These are phyloP conservation scores for Micractinium sp. DNA, from an alignment of 139 green algal species.

Conservation along the genomic window DNA sequence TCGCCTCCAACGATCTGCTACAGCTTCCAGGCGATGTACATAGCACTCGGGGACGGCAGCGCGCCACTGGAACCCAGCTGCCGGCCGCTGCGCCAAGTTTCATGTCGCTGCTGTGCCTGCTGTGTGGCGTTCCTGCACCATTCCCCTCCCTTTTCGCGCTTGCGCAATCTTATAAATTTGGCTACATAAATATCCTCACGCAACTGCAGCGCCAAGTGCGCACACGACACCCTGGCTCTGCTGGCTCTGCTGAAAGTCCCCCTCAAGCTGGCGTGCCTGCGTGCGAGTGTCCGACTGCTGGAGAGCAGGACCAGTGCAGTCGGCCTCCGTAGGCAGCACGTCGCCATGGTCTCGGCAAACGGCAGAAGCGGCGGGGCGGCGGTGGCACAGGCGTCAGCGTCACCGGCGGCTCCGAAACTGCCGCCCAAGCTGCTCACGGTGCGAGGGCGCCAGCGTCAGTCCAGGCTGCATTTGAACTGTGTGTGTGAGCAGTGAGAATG, in stretches of 20 bases:
- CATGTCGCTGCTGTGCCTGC: background rate
- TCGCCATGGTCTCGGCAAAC: background rate
- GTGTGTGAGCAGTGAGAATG: background rate
- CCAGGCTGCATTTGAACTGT: background rate
- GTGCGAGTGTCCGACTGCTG: background rate
- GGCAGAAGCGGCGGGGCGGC: background rate
- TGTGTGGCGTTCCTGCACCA: background rate
- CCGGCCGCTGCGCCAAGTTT: no score
- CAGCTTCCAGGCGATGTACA: background rate
- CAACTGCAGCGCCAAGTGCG: background rate
- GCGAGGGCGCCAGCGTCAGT: background rate
- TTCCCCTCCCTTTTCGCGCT: background rate
- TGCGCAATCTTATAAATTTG: background rate
- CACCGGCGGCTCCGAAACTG: background rate
- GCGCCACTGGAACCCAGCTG: background rate
- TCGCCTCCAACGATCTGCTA: background rate
- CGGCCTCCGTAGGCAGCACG: background rate
- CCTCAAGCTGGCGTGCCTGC: background rate
- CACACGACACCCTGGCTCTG: background rate
- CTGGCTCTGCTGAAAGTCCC: background rate
- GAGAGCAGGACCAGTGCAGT: background rate
- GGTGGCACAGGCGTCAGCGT: background rate
- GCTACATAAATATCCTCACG: background rate
- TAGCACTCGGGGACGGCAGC: background rate
- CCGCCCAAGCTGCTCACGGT: constrained; percentile 26